Percentiles rank a stretch among this genome's conserved stretches.
phyloP scores from a whole-genome alignment of 2,329 filamentous ascomycete genomes.

The Ascochyta koolunga region DNA sequence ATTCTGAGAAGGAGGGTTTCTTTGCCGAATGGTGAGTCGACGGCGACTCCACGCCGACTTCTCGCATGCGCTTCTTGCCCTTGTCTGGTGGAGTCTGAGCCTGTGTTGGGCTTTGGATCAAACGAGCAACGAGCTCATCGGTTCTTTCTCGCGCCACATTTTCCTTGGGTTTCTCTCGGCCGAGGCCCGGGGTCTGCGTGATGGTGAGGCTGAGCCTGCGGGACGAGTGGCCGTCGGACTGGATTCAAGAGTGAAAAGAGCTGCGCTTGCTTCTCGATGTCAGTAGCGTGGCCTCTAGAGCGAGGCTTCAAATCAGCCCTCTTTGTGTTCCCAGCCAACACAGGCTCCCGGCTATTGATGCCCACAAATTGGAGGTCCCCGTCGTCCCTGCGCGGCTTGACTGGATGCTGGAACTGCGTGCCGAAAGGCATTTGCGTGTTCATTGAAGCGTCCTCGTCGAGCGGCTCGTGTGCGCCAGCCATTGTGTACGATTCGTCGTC shows the following conservation, averaged over 20 bases:
- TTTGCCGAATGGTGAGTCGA: neutral
- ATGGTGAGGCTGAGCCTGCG: neutral
- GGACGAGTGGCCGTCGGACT: neutral
- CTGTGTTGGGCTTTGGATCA: neutral
- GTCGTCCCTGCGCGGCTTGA: conserved; percentile 1
- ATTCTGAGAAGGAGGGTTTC: neutral
- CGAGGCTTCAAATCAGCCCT: conserved; percentile 17
- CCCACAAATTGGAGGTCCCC: conserved; percentile 19
- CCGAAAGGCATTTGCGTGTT: conserved; percentile 29
- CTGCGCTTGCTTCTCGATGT: neutral
- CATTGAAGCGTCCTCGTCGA: neutral
- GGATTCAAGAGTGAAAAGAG: neutral
- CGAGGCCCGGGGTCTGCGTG: neutral
- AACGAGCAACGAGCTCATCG: neutral
- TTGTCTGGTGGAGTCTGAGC: neutral
- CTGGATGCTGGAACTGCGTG: conserved; percentile 27
- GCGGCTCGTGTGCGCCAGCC: conserved; percentile 8
- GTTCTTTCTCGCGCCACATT: neutral
- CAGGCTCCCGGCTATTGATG: conserved; percentile 24
- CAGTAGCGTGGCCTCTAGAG: neutral
- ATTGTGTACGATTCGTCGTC: conserved; percentile 4
- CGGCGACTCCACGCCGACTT: neutral
- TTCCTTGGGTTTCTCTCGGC: neutral
- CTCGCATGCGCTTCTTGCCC: conserved; percentile 7
- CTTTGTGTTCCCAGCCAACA: conserved; percentile 29